Conservation (phyloP, 768 basidiomycete species). For the Multifurca ochricompacta region DNA sequence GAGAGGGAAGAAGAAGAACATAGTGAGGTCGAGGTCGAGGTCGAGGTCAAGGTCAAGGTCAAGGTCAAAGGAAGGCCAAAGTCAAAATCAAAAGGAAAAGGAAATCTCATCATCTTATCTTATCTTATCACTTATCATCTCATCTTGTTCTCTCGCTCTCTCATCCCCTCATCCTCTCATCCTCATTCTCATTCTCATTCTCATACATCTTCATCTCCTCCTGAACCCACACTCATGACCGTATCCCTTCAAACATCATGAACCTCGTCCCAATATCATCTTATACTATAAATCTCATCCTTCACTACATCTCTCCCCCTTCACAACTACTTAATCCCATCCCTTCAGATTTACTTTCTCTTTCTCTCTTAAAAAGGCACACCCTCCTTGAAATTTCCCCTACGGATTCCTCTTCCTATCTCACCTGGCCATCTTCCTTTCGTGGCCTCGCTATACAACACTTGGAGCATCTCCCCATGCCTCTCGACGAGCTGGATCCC, state of each 20-base stretch:
- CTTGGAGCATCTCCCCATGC: constrained; percentile 33
- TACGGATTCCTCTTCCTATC: constrained; percentile 45
- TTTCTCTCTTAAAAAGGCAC: constrained; percentile 53
- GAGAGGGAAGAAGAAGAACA: constrained; percentile 9
- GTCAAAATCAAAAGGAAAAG: no score
- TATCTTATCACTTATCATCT: no score
- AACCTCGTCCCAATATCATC: constrained; percentile 30
- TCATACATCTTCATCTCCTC: no score
- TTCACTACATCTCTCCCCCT: constrained; percentile 51
- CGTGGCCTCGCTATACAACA: constrained; percentile 34
- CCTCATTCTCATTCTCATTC: no score
- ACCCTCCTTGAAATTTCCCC: constrained; percentile 50
- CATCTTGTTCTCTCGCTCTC: no score
- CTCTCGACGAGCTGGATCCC: constrained; percentile 33
- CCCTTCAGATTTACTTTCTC: constrained; percentile 55
- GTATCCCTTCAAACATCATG: constrained; percentile 26
- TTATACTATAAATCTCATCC: constrained; percentile 38
- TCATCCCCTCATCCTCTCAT: no score
- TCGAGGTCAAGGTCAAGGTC: no score
- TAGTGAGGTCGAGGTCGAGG: constrained; percentile 1
- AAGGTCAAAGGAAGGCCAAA: no score
- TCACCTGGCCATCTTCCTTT: constrained; percentile 55
- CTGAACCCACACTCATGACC: neutral
- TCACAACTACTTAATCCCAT: constrained; percentile 41
- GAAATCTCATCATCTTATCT: no score